Evolutionary conservation across 1,284 basidiomycete species (phyloP), one percentile per base, ranked within the genome.

Genomic region (Pascua sp.): DNA sequence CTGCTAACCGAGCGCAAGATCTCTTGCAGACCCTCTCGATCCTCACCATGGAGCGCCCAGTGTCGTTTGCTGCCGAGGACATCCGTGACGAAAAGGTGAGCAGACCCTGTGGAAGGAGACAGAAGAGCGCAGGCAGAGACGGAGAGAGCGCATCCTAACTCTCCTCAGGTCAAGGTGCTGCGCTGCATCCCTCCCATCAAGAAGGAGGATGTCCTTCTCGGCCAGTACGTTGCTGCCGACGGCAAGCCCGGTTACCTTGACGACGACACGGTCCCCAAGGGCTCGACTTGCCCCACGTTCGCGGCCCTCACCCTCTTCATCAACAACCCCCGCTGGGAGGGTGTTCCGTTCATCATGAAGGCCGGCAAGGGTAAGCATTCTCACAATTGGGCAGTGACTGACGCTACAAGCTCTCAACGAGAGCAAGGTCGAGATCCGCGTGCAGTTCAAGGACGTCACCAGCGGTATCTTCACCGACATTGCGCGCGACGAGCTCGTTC

Each of bases 181-280:
- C 87, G 92, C 48, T 84, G 85, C 55, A 96, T 97, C 70, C 87
- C 90, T 53, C 84, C 92, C 12, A 86, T 97, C 68, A 82, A 85
- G 66, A 80, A 78, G 47, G 79, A 82, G 59, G 91, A 97, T 67
- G 86, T 86, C 39, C 84, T 97, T 49, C 85, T 97, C 54, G 93
- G 94, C 17, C 93, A 97, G 78, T 97, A 97, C 76, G 88, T 90
- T 49, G 82, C 81, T 43, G 87, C 87, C 41, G 86, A 89, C 67
- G 91, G 89, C 70, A 94, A 96, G 78, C 93, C 94, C 17, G 93
- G 93, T n/a, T 97, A 97, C 77, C 85, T 94, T 63, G 93, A 97
- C 66, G 93, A 97, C 76, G 85, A 89, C 43, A 95, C 91, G 0
- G 94, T 97, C 17, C 94, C 94, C 42, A 90, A 85, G 75, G 85